Base-by-base conservation (phyloP, 495 filamentous ascomycete genomes). In the Trichodelitschia bisporula region DNA sequence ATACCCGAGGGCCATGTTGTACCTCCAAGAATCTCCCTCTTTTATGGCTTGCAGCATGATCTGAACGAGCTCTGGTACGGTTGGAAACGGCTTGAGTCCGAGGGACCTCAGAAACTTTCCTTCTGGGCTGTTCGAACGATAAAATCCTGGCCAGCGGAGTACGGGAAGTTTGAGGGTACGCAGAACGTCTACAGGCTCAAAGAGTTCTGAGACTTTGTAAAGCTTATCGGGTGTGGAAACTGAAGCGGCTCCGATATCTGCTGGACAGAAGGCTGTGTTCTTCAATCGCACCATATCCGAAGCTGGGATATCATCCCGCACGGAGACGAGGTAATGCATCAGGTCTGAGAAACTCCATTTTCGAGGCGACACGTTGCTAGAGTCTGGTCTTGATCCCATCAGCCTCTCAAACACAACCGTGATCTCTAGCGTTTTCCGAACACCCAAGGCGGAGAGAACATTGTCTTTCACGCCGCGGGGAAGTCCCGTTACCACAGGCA, bases 291-390 rank as follows among this genome's bases (percentile, higher is more conserved):
- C 69, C 32, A 93, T 63, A 47, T 99, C 89, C 19, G 70, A 72
- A 8, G 50, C 41, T 5, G 86, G 89, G 32, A 99, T 92, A 43
- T 99, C 89, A 28, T 80, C 66, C 31, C 66, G 64, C 5, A 99
- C 82, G 11, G 80, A 84, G 6, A 77, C 64, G 25, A 99, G 62
- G 41, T 99, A 99, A 36, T 72, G 77, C 50, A 99, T 84, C 11
- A 99, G 59, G 40, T 95, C 83, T 27, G 89, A 69, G 46, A 95
- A 86, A 39, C 71, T 89, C 78, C 76, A 91, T 57, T 72, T 78
- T 12, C 40, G 32, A 34, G 26, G 48, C 40, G n/a, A 40, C 48
- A n/a, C n/a, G n/a, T n/a, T n/a, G n/a, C n/a, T n/a, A n/a, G n/a
- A n/a, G n/a, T n/a, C 25, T 44, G 31, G n/a, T 48, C 40, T 20